Evolutionary conservation across 345 rosid species (phyloP).

Genomic region (Eutrema japonicum): DNA sequence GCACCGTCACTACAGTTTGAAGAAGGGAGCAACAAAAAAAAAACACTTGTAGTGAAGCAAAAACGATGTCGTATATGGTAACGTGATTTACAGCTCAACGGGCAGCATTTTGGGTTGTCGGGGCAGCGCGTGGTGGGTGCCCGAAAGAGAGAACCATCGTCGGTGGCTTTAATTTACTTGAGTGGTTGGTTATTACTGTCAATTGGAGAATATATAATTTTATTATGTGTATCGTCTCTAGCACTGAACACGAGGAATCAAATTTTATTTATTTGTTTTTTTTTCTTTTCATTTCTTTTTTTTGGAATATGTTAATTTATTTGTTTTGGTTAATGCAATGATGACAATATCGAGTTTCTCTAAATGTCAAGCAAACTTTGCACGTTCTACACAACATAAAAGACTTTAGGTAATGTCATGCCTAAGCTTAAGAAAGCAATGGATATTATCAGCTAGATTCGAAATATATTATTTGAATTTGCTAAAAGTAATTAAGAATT

Average conservation of each 20-base stretch:
- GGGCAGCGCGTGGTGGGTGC: conserved; percentile 42
- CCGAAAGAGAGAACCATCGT: conserved; percentile 32
- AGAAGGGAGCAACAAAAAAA: background rate
- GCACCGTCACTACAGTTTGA: conserved; percentile 59
- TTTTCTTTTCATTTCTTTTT: too few relatives aligned
- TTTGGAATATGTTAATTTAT: conserved; percentile 7
- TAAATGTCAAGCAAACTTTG: too few relatives aligned
- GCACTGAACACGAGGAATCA: conserved; percentile 23
- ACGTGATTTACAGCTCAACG: conserved; percentile 57
- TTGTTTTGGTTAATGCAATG: conserved; percentile 11
- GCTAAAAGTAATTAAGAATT: too few relatives aligned
- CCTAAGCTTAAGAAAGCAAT: too few relatives aligned
- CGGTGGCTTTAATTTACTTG: conserved; percentile 39
- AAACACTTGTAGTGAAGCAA: background rate
- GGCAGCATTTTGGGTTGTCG: conserved; percentile 50
- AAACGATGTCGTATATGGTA: conserved; percentile 30
- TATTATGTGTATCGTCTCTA: conserved; percentile 1
- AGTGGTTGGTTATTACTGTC: conserved; percentile 36
- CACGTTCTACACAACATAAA: too few relatives aligned
- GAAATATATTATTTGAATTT: too few relatives aligned
- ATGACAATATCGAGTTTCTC: background rate
- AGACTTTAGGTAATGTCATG: too few relatives aligned
- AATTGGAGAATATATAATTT: conserved; percentile 32
- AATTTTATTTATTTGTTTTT: conserved; percentile 41
- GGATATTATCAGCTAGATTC: too few relatives aligned